A percentile compares a stretch with the other conserved stretches of the same genome.
Conservation (phyloP, 2,329 filamentous ascomycete species). For the Aspergillus bombycis region DNA sequence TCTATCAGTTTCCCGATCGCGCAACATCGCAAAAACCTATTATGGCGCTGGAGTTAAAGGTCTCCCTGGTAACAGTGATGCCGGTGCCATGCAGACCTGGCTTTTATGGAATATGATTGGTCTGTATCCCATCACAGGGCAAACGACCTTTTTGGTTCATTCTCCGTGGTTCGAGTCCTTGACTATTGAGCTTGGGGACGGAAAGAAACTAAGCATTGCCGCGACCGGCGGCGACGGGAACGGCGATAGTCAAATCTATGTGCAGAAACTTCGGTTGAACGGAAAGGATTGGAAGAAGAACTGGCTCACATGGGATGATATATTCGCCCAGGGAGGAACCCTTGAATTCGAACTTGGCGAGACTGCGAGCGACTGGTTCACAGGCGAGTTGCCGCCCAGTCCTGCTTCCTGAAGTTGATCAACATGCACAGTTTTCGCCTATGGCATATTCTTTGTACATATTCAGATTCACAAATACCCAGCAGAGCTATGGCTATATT, state of each 20-base stretch:
- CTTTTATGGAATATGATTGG: slow-evolving; percentile 71
- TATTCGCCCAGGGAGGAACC: slow-evolving; percentile 66
- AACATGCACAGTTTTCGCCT: background rate
- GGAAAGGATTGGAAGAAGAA: slow-evolving; percentile 63
- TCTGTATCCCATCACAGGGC: slow-evolving; percentile 68
- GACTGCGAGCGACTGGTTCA: slow-evolving; percentile 59
- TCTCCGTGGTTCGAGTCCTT: slow-evolving; percentile 66
- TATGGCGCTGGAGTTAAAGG: slow-evolving; percentile 60
- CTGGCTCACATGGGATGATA: slow-evolving; percentile 68
- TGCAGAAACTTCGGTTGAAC: slow-evolving; percentile 69
- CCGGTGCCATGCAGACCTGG: slow-evolving; percentile 74
- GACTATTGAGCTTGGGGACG: slow-evolving; percentile 60
- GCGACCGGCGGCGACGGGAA: slow-evolving; percentile 52
- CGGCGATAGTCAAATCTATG: slow-evolving; percentile 56
- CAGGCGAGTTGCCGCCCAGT: slow-evolving; percentile 63
- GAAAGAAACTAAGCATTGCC: slow-evolving; percentile 59
- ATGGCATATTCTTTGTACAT: background rate
- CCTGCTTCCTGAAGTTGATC: slow-evolving; percentile 47
- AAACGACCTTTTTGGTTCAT: slow-evolving; percentile 68
- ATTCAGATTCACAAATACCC: background rate
- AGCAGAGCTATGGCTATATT: background rate
- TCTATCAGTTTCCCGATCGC: slow-evolving; percentile 61
- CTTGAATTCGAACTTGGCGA: slow-evolving; percentile 67
- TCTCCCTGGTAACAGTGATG: slow-evolving; percentile 71
- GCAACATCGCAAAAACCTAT: slow-evolving; percentile 61